Conservation (phyloP, 106 monocot species). For the Cymbidium sinense region DNA sequence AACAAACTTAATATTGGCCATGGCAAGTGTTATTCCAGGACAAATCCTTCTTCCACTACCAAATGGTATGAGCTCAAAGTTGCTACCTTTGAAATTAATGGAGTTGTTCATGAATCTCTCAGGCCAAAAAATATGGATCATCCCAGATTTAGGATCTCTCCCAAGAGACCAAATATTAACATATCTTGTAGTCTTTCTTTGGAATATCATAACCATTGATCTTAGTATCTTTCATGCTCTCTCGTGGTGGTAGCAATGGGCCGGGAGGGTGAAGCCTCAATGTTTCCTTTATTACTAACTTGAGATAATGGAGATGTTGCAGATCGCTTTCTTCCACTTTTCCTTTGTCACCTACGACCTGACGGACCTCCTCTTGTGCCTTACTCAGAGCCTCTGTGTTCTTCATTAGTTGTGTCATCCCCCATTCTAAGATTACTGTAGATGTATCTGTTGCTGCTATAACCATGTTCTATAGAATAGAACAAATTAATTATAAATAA, state of each 20-base stretch:
- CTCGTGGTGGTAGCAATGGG: neutral
- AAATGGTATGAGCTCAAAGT: too few species aligned
- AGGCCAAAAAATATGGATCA: constrained; percentile 13
- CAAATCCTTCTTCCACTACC: too few species aligned
- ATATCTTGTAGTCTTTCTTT: constrained; percentile 6
- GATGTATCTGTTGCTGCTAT: too few species aligned
- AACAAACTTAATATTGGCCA: too few species aligned
- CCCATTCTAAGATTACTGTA: too few species aligned
- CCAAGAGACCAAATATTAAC: constrained; percentile 34
- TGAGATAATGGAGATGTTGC: too few species aligned
- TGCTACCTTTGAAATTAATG: too few species aligned
- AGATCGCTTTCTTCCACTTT: neutral
- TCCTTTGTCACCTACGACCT: neutral
- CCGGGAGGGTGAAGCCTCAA: neutral
- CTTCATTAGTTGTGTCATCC: too few species aligned
- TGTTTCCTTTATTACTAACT: neutral
- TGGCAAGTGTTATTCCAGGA: too few species aligned
- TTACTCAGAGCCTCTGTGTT: too few species aligned
- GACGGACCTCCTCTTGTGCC: constrained; percentile 6
- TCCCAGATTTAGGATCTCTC: constrained; percentile 27
- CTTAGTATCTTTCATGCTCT: neutral
- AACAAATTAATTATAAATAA: too few species aligned
- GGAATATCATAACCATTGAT: constrained; percentile 26
- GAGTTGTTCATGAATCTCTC: constrained; percentile 13
- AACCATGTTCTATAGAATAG: too few species aligned